Conservation (phyloP, 2,329 filamentous ascomycete species). For the Ophiostoma tasmaniense region DNA sequence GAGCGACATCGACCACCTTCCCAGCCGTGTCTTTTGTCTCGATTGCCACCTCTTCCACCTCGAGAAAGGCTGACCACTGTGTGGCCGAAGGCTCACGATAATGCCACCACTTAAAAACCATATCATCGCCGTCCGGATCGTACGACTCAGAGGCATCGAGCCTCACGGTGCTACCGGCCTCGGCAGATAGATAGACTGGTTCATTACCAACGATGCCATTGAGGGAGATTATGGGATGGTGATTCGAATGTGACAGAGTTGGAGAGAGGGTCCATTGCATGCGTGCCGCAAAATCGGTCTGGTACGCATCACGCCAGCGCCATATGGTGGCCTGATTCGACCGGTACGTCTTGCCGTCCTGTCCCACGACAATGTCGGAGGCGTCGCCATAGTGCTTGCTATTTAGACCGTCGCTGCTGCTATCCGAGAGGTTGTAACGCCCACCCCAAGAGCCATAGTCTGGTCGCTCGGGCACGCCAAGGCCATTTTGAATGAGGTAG, state of each 20-base stretch:
- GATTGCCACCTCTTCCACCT: too few relatives aligned
- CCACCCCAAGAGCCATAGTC: not conserved
- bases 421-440: not conserved
- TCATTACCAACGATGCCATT: not conserved
- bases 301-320: not conserved
- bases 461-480: constrained; percentile 24
- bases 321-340: not conserved
- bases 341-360: not conserved
- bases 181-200: not conserved
- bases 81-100: not conserved
- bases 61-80: too few relatives aligned
- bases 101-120: not conserved
- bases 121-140: not conserved
- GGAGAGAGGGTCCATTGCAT: not conserved
- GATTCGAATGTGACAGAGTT: not conserved
- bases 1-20: too few relatives aligned
- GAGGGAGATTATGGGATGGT: not conserved
- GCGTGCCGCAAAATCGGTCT: not conserved
- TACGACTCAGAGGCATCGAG: not conserved
- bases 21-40: too few relatives aligned
- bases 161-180: not conserved
- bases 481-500: constrained; percentile 40
- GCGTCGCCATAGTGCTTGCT: not conserved
- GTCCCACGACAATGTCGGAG: not conserved
- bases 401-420: not conserved